Evolutionary conservation across 768 basidiomycete species (phyloP).

Genomic region (Suillus brevipes): DNA sequence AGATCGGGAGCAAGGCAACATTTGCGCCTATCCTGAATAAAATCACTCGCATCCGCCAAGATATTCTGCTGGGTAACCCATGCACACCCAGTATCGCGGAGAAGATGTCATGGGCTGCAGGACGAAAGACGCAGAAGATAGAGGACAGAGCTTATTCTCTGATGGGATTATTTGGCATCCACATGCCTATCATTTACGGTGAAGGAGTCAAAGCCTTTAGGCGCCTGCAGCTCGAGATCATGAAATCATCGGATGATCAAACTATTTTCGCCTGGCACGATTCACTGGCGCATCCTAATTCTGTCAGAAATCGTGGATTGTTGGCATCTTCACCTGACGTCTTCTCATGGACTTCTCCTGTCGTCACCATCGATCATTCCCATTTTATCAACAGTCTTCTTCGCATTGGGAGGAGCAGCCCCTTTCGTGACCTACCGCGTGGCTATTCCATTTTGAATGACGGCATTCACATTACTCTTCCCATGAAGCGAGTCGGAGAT

Average conservation of each 20-base stretch:
- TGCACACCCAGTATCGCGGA: slow-evolving; percentile 15
- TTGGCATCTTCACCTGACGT: slow-evolving; percentile 10
- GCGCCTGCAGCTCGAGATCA: slow-evolving; percentile 18
- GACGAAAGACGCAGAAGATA: slow-evolving; percentile 28
- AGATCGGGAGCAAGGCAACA: slow-evolving; percentile 9
- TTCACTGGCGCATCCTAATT: background rate
- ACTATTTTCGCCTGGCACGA: slow-evolving; percentile 15
- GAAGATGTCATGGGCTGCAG: slow-evolving; percentile 31
- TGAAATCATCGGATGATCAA: slow-evolving; percentile 14
- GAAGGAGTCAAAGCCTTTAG: slow-evolving; percentile 20
- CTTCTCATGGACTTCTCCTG: background rate
- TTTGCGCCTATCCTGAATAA: background rate
- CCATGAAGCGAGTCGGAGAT: slow-evolving; percentile 2
- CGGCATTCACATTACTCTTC: slow-evolving; percentile 11
- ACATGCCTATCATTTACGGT: slow-evolving; percentile 20
- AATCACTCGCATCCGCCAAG: slow-evolving; percentile 11
- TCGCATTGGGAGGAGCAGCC: background rate
- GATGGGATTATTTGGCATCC: slow-evolving; percentile 20
- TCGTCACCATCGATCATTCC: slow-evolving; percentile 4
- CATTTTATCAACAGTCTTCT: background rate
- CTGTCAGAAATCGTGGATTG: slow-evolving; percentile 2
- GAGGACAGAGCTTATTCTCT: slow-evolving; percentile 32
- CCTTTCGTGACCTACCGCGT: background rate
- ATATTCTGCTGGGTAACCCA: slow-evolving; percentile 6
- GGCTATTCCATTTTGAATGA: slow-evolving; percentile 5